Conservation (phyloP, 805 yeast species). For the Candida xiaguanensis region DNA sequence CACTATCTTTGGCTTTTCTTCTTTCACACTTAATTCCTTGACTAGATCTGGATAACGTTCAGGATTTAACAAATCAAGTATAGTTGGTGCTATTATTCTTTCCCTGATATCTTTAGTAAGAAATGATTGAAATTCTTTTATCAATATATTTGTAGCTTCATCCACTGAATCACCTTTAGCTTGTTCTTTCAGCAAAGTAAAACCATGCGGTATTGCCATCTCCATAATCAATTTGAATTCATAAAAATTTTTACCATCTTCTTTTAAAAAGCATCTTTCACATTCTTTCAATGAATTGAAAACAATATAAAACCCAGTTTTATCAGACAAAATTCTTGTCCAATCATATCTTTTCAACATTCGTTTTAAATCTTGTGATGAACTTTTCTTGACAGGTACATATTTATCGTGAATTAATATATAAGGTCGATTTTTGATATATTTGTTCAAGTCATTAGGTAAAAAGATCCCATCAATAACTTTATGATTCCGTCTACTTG, state of each 20-base stretch:
- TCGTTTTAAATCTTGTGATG: conserved; percentile 56
- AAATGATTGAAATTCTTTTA: conserved; percentile 61
- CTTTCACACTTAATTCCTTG: conserved; percentile 31
- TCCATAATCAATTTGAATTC: conserved; percentile 57
- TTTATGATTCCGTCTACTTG: conserved; percentile 27
- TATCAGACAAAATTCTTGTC: conserved; percentile 61
- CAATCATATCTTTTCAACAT: conserved; percentile 58
- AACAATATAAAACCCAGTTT: conserved; percentile 65
- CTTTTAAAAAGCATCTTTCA: conserved; percentile 52
- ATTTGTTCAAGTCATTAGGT: conserved; percentile 46
- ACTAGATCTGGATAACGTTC: conserved; percentile 52
- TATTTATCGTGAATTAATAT: conserved; percentile 51
- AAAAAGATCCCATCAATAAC: conserved; percentile 35
- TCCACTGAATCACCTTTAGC: conserved; percentile 38
- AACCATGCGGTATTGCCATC: conserved; percentile 47
- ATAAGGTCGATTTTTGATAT: conserved; percentile 56
- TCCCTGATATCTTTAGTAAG: conserved; percentile 71
- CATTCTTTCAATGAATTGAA: conserved; percentile 61
- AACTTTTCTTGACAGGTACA: conserved; percentile 45
- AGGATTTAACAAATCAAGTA: conserved; percentile 58
- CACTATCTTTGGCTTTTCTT: conserved; percentile 17
- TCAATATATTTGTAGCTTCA: conserved; percentile 55
- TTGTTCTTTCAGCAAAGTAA: conserved; percentile 16
- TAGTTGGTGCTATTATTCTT: conserved; percentile 64
- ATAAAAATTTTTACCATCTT: conserved; percentile 53